Base-by-base conservation (phyloP, 805 yeast species). In the Scheffersomyces ergatensis region DNA sequence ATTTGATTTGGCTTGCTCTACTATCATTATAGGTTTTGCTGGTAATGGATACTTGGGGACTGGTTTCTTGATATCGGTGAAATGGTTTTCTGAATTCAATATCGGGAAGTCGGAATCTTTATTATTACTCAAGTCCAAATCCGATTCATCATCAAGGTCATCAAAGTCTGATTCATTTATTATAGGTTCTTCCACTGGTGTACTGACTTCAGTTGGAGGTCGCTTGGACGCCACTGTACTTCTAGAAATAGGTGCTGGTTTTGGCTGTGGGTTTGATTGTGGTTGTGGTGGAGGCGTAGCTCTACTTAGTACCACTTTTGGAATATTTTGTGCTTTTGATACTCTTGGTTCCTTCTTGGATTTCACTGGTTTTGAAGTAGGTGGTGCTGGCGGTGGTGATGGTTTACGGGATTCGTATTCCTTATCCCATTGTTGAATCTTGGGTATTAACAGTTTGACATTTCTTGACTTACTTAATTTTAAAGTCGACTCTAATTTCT, bases 151-250 rank as follows among this genome's bases (percentile, higher is more conserved):
- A 31, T 53, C 62, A 35, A 67, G 49, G 38, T 60, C 69, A 31
- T 66, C 72, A 43, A 67, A 67, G 42, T 67, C 72, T 15, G 67
- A 60, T 25, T 63, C 72, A 38, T 62, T 59, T 23, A 65, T 65
- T 19, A 46, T 40, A 8, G 46, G 45, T 34, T 43, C 49, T 11
- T 39, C 31, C 4, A 27, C 39, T 8, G 54, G 53, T 2, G 55
- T 46, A 23, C 31, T 46, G 20, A 33, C 38, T 12, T 49, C 49
- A 3, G 51, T 40, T 9, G 55, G 53, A 4, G 50, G 50, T 24
- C 46, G 32, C 34, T 49, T 44, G 1, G 48, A 33, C 3, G 50
- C 14, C 12, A 32, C 29, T 21, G 18, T 40, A 15, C 23, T n/a
- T 16, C 12, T 25, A 30, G 39, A 36, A 18, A 23, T 35, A 23